Conservation (phyloP, 805 yeast genomes). For the Lipomyces orientalis region DNA sequence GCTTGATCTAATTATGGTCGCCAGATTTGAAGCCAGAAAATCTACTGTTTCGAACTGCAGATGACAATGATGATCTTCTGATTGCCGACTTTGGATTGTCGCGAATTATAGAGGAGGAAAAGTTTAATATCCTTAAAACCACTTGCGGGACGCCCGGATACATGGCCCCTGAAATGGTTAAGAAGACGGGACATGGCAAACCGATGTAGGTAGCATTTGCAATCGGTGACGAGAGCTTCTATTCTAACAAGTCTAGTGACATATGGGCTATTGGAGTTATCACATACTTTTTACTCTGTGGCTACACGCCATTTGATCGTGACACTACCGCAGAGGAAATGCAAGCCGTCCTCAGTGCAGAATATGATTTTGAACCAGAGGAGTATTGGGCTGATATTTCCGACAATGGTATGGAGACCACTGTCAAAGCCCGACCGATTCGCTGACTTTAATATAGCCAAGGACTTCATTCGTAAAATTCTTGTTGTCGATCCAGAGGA, state of each 20-base stretch:
- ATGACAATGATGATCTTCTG: constrained; percentile 51
- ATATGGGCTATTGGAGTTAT: constrained; percentile 80
- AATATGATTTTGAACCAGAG: constrained; percentile 66
- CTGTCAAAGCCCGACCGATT: background rate
- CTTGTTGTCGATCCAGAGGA: constrained; percentile 53
- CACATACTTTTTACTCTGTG: constrained; percentile 70
- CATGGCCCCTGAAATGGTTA: constrained; percentile 73
- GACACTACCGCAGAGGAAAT: constrained; percentile 71
- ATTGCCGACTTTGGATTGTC: constrained; percentile 74
- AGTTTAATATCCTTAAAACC: constrained; percentile 48
- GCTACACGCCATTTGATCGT: constrained; percentile 79
- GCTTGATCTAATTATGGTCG: background rate
- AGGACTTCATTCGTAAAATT: constrained; percentile 63
- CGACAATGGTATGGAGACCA: constrained; percentile 44
- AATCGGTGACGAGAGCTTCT: background rate
- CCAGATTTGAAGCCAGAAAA: constrained; percentile 74
- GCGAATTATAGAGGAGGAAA: constrained; percentile 51
- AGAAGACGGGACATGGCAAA: constrained; percentile 59
- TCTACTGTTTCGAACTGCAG: constrained; percentile 55
- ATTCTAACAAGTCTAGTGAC: constrained; percentile 47
- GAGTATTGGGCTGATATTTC: constrained; percentile 61
- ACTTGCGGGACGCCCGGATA: constrained; percentile 75
- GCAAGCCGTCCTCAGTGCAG: constrained; percentile 64
- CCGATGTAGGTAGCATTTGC: constrained; percentile 48
- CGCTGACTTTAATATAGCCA: constrained; percentile 43